Base-by-base conservation (phyloP, 352 stramenopile species). In the Globisporangium emineosum region DNA sequence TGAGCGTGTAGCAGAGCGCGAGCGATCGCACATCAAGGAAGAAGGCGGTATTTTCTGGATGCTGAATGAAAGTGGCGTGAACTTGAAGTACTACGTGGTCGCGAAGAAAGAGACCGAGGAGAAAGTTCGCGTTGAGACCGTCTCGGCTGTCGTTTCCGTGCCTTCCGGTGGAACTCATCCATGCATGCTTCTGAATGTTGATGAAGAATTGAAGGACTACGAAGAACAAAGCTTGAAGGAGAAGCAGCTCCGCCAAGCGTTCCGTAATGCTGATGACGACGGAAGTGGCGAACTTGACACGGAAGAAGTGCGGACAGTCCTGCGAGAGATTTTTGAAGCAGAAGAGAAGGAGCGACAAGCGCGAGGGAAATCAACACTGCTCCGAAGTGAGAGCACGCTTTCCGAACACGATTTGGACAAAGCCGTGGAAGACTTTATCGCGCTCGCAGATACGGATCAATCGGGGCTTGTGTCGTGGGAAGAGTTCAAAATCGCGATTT, bases 1-100 rank as follows among this genome's bases (percentile, higher is more conserved):
- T n/a, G 76, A 90, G 40, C 60, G 72, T 52, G 59, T 71, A 19
- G 55, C 71, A 23, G 68, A 82, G 60, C 72, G 73, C 17, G 72
- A 82, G 35, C 79, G 88, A n/a, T 69, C 83, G 32, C 86, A 96
- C 35, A 88, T 93, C 56, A 92, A 90, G 42, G 87, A 93, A 65
- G 76, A 93, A 67, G 83, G 76, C 32, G 88, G 82, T 12, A 68
- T 94, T 2, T 96, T 93, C 47, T 96, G 88, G 88, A 79, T 96
- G 73, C 43, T 91, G 50, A 96, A 96, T 56, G 81, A 94, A 56
- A 86, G 77, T 21, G 88, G 88, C 2, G 71, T 90, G 12, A 87
- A 86, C 35, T n/a, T 94, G 23, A 93, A 79, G 57, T 96, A 94
- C 58, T 90, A 81, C 45, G 77, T 96, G 25, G 78, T 94, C 8